Conservation (phyloP, 768 basidiomycete genomes). For the Ramaria sp. region DNA sequence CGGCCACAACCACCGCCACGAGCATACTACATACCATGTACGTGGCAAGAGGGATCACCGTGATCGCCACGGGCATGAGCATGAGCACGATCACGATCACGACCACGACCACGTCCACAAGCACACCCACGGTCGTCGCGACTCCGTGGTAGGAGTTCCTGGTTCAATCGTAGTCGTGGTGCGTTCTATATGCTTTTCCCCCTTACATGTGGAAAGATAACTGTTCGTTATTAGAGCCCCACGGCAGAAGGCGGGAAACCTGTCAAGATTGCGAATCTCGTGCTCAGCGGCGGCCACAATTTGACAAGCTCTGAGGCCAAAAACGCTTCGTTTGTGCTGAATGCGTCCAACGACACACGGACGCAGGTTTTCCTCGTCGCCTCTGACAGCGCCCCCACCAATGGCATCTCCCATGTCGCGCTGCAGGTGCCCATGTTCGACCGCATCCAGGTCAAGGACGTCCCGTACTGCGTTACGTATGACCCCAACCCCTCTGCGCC, state of each 20-base stretch:
- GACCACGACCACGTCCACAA: constrained; percentile 6
- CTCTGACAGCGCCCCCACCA: constrained; percentile 10
- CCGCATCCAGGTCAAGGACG: constrained; percentile 23
- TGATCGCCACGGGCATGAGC: constrained; percentile 10
- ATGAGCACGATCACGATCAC: constrained; percentile 16
- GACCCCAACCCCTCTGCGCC: constrained; percentile 38
- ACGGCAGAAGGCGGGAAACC: constrained; percentile 21
- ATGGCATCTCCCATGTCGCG: constrained; percentile 23
- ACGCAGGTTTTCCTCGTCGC: constrained; percentile 35
- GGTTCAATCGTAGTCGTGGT: constrained; percentile 44
- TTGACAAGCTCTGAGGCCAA: constrained; percentile 14
- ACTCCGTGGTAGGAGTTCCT: constrained; percentile 17
- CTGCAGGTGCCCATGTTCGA: constrained; percentile 37
- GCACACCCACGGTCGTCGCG: constrained; percentile 8
- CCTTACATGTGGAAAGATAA: constrained; percentile 12
- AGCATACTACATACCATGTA: background rate
- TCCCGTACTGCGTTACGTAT: constrained; percentile 51
- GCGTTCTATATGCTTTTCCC: constrained; percentile 18
- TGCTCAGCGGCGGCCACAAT: constrained; percentile 22
- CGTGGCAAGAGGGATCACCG: constrained; percentile 2
- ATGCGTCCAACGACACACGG: constrained; percentile 37
- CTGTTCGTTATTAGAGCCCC: constrained; percentile 22
- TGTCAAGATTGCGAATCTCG: constrained; percentile 31
- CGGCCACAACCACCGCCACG: background rate
- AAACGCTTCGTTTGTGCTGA: constrained; percentile 29